Evolutionary conservation across 371 early-diverging fungal species (phyloP).

Genomic region (Mortierella sp.): DNA sequence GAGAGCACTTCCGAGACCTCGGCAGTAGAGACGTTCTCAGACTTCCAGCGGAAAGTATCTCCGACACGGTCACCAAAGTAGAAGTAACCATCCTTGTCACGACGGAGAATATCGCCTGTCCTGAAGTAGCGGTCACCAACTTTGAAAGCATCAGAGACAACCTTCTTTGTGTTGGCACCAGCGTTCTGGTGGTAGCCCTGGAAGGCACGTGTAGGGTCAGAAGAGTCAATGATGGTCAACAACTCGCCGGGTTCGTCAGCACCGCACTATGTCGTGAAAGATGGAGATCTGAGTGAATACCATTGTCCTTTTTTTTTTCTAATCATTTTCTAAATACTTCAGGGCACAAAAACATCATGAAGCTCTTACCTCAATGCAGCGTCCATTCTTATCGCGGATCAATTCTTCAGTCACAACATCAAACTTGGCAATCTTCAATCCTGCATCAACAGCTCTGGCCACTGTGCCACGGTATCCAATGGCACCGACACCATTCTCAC

Average conservation of each 20-base stretch:
- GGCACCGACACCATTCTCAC: constrained; percentile 52
- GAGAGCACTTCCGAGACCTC: constrained; percentile 75
- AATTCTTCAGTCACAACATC: constrained; percentile 59
- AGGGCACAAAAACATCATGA: background rate
- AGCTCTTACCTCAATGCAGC: constrained; percentile 61
- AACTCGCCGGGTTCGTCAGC: constrained; percentile 55
- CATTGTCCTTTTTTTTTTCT: background rate
- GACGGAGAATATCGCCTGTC: constrained; percentile 77
- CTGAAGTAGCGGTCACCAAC: constrained; percentile 72
- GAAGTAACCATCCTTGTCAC: constrained; percentile 71
- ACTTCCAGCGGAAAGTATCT: constrained; percentile 83
- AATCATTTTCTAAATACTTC: background rate
- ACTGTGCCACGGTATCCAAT: constrained; percentile 48
- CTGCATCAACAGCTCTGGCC: constrained; percentile 45
- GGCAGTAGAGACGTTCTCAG: constrained; percentile 77
- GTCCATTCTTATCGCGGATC: constrained; percentile 64
- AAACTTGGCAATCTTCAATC: constrained; percentile 53
- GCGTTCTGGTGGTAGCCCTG: constrained; percentile 56
- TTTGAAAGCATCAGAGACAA: constrained; percentile 49
- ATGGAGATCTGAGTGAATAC: background rate
- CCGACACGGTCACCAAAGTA: constrained; percentile 86
- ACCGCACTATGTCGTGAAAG: constrained; percentile 16
- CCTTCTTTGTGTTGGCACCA: constrained; percentile 50
- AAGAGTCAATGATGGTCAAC: constrained; percentile 46
- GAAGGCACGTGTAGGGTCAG: constrained; percentile 52